Evolutionary conservation across 2,329 filamentous ascomycete genomes (phyloP), one percentile per base, ranked within the genome.

Genomic region (Colletotrichum sp.): DNA sequence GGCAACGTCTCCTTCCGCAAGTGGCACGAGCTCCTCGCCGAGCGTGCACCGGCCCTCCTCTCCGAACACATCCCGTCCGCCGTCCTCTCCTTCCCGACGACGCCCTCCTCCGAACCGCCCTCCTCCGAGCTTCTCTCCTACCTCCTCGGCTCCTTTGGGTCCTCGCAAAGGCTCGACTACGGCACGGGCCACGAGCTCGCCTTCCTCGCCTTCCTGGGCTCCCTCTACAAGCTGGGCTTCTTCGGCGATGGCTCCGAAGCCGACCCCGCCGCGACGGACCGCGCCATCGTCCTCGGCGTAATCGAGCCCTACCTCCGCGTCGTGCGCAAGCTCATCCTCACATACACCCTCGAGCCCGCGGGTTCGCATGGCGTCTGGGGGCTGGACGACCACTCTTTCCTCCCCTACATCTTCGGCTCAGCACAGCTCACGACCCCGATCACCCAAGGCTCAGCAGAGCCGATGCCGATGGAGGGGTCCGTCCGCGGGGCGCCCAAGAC

Each of bases 351-450:
- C 24, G 97, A 99, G 82, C 97, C 97, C 6, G 97, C 97, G 8
- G 97, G 97, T 4, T 98, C 96, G 2, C 97, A 99, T 82, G 97
- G 97, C 5, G 97, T 99, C 24, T 99, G 97, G 97, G 97, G 97
- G 24, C 89, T 99, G n/a, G 97, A 99, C 83, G 97, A 99, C 84
- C 96, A 99, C 85, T 96, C 93, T 10, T 99, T 99, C 83, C 85
- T 97, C 30, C 95, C 97, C 0, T 99, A 99, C 84, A 95, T 99
- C 72, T 96, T 99, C 78, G 97, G 97, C 36, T 98, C 96, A 3
- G 96, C 97, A 0, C 97, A 99, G 83, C 89, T 98, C 55, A 94
- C 94, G 12, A 93, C 95, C 1, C 91, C 96, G 2, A 95, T 98
- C 78, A 86, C 88, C 32, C 88, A 91, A 1, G 84, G 87, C 3